A percentile compares a stretch with the other conserved stretches of the same genome.
Conservation (phyloP, 2,329 filamentous ascomycete genomes). For the Arthrobotrys conoides region DNA sequence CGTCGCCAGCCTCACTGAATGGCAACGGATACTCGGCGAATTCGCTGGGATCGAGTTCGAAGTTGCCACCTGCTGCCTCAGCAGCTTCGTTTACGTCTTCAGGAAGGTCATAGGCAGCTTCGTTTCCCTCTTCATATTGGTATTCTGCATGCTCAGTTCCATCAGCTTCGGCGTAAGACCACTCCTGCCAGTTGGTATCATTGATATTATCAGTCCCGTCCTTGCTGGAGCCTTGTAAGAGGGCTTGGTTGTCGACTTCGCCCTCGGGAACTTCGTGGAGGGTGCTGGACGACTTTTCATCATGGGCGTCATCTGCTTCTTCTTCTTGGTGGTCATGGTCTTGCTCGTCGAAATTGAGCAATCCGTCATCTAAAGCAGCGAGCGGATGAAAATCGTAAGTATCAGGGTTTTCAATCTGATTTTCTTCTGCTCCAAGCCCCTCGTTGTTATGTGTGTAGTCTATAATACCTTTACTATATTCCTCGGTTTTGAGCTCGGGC, state of each 20-base stretch:
- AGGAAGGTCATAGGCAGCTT: neutral
- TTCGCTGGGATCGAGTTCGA: constrained; percentile 35
- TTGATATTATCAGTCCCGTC: neutral
- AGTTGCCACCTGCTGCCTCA: neutral
- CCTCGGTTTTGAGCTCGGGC: constrained; percentile 13
- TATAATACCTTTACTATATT: constrained; percentile 43
- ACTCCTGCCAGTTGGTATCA: constrained; percentile 45
- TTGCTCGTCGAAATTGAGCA: constrained; percentile 43
- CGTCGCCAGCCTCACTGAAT: constrained; percentile 19
- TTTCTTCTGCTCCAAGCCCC: neutral
- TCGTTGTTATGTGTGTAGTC: constrained; percentile 14
- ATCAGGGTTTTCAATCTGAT: constrained; percentile 29
- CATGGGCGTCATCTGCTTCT: constrained; percentile 29
- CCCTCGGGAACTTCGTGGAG: constrained; percentile 33
- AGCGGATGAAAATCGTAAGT: constrained; percentile 49
- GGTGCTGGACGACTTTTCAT: constrained; percentile 55
- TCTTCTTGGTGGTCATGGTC: constrained; percentile 21
- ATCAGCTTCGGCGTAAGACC: constrained; percentile 42
- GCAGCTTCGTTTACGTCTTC: neutral
- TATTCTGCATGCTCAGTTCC: constrained; percentile 28
- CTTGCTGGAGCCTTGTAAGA: constrained; percentile 17
- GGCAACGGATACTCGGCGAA: constrained; percentile 49
- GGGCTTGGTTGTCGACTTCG: constrained; percentile 1
- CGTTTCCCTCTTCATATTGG: constrained; percentile 20
- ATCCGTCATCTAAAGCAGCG: constrained; percentile 47